phyloP scores from a whole-genome alignment of 495 filamentous ascomycete species.

The Thermochaetoides thermophila region DNA sequence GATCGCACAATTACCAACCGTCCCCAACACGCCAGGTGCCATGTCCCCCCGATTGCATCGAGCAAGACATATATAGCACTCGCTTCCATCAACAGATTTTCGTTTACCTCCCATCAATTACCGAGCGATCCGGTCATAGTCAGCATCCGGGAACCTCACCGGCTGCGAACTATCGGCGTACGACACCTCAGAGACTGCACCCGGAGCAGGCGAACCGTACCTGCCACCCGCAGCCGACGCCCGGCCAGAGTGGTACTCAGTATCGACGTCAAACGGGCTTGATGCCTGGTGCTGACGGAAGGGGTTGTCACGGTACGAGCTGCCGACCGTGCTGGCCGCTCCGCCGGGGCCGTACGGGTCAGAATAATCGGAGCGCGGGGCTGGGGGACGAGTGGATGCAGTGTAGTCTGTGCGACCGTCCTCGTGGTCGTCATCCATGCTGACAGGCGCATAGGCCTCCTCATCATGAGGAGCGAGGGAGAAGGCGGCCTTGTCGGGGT shows the following conservation, averaged over 20 bases:
- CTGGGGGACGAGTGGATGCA: slow-evolving; percentile 3
- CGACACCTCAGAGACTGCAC: slow-evolving; percentile 19
- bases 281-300: slow-evolving; percentile 19
- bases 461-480: slow-evolving; percentile 41
- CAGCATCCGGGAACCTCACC: slow-evolving; percentile 26
- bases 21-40: too few relatives aligned
- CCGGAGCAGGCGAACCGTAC: slow-evolving; percentile 26
- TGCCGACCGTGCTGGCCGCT: slow-evolving; percentile 4
- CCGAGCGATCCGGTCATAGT: slow-evolving; percentile 28
- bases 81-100: too few relatives aligned
- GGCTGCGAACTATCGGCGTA: slow-evolving; percentile 26
- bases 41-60: too few relatives aligned
- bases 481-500: slow-evolving; percentile 44
- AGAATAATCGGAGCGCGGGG: slow-evolving; percentile 14
- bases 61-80: too few relatives aligned
- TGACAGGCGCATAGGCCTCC: slow-evolving; percentile 33
- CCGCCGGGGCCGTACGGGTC: slow-evolving; percentile 20
- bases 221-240: slow-evolving; percentile 10
- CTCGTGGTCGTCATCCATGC: slow-evolving; percentile 28
- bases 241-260: slow-evolving; percentile 21
- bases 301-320: slow-evolving; percentile 13
- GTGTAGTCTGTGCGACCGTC: slow-evolving; percentile 12
- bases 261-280: slow-evolving; percentile 29
- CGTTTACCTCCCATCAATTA: neutral
- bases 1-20: too few relatives aligned